Base-by-base conservation (phyloP, 371 early-diverging fungal species). In the Choanephora cucurbitarum region DNA sequence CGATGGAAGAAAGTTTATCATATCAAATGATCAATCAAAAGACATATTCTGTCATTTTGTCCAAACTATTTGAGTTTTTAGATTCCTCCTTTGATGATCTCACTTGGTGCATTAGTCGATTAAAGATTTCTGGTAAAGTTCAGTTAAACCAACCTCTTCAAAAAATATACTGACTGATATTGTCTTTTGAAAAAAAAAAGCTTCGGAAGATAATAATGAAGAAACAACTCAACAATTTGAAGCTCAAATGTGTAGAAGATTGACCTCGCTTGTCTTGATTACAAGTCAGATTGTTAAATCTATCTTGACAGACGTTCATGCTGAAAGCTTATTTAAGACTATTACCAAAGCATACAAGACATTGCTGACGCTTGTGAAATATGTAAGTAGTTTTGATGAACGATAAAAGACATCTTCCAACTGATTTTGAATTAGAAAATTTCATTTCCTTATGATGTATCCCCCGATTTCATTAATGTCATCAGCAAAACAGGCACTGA, bases 291-390 rank as follows among this genome's bases (percentile, higher is more conserved):
- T 79, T 1, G 72, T 72, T 5, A 62, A 65, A 44, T 57, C 77
- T 0, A 55, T 59, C 7, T 49, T 79, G n/a, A 37, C 52, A 9
- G 70, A 64, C 9, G 3, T 55, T 11, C 64, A 69, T 31, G 72
- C 78, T 15, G 82, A 82, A 63, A 59, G 49, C 21, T 49, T 79
- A 28, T 70, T 82, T 45, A 75, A 73, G 23, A 67, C 63, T 1
- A 49, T 79, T 8, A 56, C 58, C 9, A 79, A 73, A 48, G 55
- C 66, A 0, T 81, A 79, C 59, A 75, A 72, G 44, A 63, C 67
- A 22, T 50, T 79, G 1, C 49, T 61, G n/a, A 52, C 73, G 10
- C 58, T 79, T 37, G 68, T 71, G 14, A 75, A 76, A 77, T 72
- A 77, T 55, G 82, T 81, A 72, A 60, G 73, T 63, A 3, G 1